phyloP scores from a whole-genome alignment of 2,329 filamentous ascomycete species.

The Leptographium galeiforme region DNA sequence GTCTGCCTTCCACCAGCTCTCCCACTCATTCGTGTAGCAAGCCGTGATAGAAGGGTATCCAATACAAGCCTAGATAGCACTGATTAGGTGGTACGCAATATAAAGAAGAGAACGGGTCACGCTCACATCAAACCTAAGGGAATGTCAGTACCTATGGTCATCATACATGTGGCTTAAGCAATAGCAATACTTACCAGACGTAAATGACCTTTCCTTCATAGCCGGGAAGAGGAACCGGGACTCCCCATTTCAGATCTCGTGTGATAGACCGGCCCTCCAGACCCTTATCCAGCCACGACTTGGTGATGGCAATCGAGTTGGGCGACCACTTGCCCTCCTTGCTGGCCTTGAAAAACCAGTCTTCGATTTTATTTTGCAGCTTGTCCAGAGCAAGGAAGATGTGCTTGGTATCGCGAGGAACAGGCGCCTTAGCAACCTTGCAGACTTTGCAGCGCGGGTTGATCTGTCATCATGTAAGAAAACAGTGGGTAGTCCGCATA shows the following conservation, averaged over 20 bases:
- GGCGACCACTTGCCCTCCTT: constrained; percentile 63
- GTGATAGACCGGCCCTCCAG: constrained; percentile 81
- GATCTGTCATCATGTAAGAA: constrained; percentile 23
- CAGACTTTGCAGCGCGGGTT: constrained; percentile 94
- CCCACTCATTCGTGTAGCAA: constrained; percentile 71
- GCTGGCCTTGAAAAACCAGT: constrained; percentile 64
- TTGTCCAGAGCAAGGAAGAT: constrained; percentile 80
- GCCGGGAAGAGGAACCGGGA: constrained; percentile 38
- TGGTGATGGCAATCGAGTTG: constrained; percentile 64
- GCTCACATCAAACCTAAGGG: constrained; percentile 6
- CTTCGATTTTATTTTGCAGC: constrained; percentile 61
- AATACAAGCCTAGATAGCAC: constrained; percentile 58
- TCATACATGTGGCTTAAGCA: not conserved
- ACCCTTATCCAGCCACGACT: constrained; percentile 72
- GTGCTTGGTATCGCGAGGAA: constrained; percentile 74
- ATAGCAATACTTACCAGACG: constrained; percentile 32
- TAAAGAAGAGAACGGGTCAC: not conserved
- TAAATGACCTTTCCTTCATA: constrained; percentile 65
- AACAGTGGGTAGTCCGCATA: not conserved
- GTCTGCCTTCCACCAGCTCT: constrained; percentile 88
- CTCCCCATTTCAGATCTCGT: constrained; percentile 83
- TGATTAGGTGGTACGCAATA: not conserved
- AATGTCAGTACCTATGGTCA: not conserved
- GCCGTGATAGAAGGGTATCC: constrained; percentile 93
- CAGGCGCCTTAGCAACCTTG: constrained; percentile 74